A percentile compares a stretch with the other conserved stretches of the same genome.
Conservation (phyloP, 495 filamentous ascomycete species). For the Penicillium soppii region DNA sequence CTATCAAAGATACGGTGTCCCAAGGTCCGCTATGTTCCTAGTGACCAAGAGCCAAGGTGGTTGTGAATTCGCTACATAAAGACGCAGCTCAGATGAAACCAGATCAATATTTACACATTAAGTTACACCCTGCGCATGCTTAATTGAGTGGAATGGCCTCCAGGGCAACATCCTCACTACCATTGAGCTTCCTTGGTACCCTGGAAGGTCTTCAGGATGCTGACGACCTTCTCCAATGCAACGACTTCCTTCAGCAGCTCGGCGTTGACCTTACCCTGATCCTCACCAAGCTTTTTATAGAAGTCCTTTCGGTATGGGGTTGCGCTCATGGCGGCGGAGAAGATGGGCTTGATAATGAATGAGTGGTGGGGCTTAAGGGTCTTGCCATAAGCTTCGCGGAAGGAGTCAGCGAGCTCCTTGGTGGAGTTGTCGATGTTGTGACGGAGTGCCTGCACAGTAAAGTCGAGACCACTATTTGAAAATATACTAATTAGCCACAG, state of each 20-base stretch:
- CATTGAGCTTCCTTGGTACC: conserved; percentile 68
- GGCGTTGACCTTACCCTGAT: conserved; percentile 54
- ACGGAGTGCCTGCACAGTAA: conserved; percentile 81
- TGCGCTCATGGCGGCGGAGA: conserved; percentile 86
- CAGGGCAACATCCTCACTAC: conserved; percentile 38
- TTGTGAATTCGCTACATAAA: conserved; percentile 18
- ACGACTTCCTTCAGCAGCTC: conserved; percentile 68
- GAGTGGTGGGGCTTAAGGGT: conserved; percentile 91
- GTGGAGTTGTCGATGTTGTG: conserved; percentile 64
- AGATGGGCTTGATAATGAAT: conserved; percentile 83
- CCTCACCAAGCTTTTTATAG: conserved; percentile 76
- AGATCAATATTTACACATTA: conserved; percentile 35
- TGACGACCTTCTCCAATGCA: conserved; percentile 71
- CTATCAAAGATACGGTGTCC: not conserved
- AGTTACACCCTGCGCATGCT: conserved; percentile 10
- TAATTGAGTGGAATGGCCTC: conserved; percentile 6
- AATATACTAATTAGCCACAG: not conserved
- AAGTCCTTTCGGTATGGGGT: conserved; percentile 91
- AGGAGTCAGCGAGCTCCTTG: conserved; percentile 80
- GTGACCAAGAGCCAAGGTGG: not conserved
- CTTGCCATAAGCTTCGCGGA: conserved; percentile 76
- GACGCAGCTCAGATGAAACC: conserved; percentile 16
- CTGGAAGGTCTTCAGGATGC: conserved; percentile 73
- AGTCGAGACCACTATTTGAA: conserved; percentile 76
- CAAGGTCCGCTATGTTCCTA: too few relatives aligned